A percentile compares a stretch with the other conserved stretches of the same genome.
These are phyloP conservation scores for Ceratobasidium papillatum DNA, from an alignment of 1,284 basidiomycete genomes.

Conservation along the genomic window DNA sequence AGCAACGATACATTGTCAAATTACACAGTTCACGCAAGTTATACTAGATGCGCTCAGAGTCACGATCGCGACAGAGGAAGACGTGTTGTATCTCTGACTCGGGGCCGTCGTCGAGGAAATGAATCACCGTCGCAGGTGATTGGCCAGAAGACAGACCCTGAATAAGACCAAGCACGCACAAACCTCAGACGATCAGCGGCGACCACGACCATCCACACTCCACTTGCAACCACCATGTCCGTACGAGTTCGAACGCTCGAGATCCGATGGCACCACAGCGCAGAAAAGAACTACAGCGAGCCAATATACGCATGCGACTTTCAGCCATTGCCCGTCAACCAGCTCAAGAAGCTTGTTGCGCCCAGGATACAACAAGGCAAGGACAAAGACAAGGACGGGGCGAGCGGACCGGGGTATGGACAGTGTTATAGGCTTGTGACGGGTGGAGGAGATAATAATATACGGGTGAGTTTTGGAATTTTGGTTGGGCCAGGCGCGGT, in stretches of 20 bases:
- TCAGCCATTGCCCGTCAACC: conserved; percentile 67
- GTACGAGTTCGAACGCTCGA: conserved; percentile 85
- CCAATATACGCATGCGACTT: conserved; percentile 96
- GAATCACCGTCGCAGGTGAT: not conserved
- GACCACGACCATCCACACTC: not conserved
- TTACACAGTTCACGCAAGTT: too few species aligned
- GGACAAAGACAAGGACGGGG: conserved; percentile 61
- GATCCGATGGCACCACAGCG: conserved; percentile 89
- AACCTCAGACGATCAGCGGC: conserved; percentile 24
- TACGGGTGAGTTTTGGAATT: conserved; percentile 70
- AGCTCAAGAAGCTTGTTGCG: conserved; percentile 56
- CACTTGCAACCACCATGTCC: conserved; percentile 24
- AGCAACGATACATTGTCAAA: too few species aligned
- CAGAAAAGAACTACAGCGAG: conserved; percentile 60
- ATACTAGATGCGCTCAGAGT: not conserved
- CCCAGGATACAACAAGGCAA: conserved; percentile 63
- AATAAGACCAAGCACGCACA: conserved; percentile 29
- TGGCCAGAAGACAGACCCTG: conserved; percentile 18
- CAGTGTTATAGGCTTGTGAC: conserved; percentile 86
- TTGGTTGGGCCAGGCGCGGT: not conserved
- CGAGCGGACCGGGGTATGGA: conserved; percentile 47
- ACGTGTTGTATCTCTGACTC: not conserved
- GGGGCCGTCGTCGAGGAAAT: not conserved
- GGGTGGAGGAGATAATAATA: conserved; percentile 96
- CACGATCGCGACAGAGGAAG: too few species aligned